A percentile compares a stretch with the other conserved stretches of the same genome.
Evolutionary conservation across 2,329 filamentous ascomycete genomes (phyloP).

Genomic region (Helotiales sp.): DNA sequence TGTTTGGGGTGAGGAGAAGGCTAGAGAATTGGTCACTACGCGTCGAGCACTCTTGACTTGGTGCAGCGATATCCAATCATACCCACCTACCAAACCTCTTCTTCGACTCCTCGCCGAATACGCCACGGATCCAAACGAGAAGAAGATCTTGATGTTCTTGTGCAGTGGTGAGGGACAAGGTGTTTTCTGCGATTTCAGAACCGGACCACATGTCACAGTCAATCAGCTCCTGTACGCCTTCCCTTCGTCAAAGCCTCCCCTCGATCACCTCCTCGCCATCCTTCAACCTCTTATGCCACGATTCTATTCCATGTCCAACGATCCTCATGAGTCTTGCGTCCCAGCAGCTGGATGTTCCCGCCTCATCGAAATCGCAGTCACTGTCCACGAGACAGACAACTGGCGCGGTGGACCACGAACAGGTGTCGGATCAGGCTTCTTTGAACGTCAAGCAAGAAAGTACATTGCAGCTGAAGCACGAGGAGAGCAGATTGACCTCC

Average conservation of each 20-base stretch:
- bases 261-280: conserved; percentile 77
- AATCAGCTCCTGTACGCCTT: conserved; percentile 88
- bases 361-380: conserved; percentile 94
- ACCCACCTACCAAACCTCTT: conserved; percentile 84
- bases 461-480: conserved; percentile 68
- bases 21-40: conserved; percentile 85
- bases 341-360: conserved; percentile 57
- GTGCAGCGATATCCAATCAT: conserved; percentile 93
- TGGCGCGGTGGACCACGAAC: conserved; percentile 74
- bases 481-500: conserved; percentile 62
- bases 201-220: conserved; percentile 81
- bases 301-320: conserved; percentile 97
- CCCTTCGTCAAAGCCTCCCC: conserved; percentile 83
- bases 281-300: conserved; percentile 92
- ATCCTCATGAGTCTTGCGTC: conserved; percentile 68
- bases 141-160: conserved; percentile 83
- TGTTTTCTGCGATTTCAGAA: conserved; percentile 91
- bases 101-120: conserved; percentile 85
- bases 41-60: conserved; percentile 90
- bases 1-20: conserved; percentile 90
- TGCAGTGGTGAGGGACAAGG: conserved; percentile 89
- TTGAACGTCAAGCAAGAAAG: conserved; percentile 78
- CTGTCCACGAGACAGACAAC: conserved; percentile 82
- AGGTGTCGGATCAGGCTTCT: conserved; percentile 89
- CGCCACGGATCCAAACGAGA: conserved; percentile 76